phyloP scores from a whole-genome alignment of 2,329 filamentous ascomycete species.

The Verticillium nonalfalfae region DNA sequence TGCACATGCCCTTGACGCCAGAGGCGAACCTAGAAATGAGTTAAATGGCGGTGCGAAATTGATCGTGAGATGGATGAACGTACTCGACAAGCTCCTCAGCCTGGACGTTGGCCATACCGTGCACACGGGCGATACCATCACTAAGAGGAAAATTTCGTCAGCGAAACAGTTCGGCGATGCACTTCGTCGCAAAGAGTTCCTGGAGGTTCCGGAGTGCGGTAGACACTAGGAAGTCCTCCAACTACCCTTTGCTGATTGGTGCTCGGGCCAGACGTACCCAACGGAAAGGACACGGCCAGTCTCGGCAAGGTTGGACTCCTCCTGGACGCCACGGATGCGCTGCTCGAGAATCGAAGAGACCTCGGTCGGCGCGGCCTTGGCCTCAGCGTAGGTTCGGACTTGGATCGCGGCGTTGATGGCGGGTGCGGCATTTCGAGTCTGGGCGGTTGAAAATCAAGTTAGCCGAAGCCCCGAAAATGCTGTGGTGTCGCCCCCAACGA shows the following conservation, averaged over 20 bases:
- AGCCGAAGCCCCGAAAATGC: constrained; percentile 45
- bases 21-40: constrained; percentile 75
- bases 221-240: not conserved
- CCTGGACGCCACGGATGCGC: constrained; percentile 96
- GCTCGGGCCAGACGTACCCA: constrained; percentile 64
- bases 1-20: constrained; percentile 99
- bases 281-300: constrained; percentile 98
- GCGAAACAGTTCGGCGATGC: constrained; percentile 2
- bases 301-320: constrained; percentile 94
- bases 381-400: constrained; percentile 85
- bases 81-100: constrained; percentile 99
- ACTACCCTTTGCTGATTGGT: not conserved
- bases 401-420: constrained; percentile 69
- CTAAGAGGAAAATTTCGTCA: constrained; percentile 36
- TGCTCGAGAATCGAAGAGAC: constrained; percentile 99
- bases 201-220: not conserved
- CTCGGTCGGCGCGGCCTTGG: constrained; percentile 94
- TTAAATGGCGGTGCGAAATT: not conserved
- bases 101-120: constrained; percentile 99
- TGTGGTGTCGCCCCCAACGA: constrained; percentile 14
- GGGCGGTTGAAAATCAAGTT: constrained; percentile 43
- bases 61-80: constrained; percentile 34
- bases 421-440: constrained; percentile 85
- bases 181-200: not conserved
- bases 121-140: constrained; percentile 99